Conservation (phyloP, 805 yeast genomes). For the Saturnispora dispora region DNA sequence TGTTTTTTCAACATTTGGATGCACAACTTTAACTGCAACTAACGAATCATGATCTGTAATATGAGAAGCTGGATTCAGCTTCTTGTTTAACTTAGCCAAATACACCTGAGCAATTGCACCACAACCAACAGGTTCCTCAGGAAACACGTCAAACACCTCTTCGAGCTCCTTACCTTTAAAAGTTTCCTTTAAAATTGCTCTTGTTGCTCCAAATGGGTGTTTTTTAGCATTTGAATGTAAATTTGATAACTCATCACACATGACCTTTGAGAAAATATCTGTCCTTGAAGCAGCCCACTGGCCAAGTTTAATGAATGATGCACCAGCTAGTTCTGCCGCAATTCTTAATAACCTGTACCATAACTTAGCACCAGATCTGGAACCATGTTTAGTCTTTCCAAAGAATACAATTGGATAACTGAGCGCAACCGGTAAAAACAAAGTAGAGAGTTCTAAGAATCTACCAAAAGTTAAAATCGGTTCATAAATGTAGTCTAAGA, state of each 20-base stretch:
- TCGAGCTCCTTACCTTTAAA: constrained; percentile 48
- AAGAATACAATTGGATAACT: constrained; percentile 54
- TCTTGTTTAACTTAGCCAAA: constrained; percentile 50
- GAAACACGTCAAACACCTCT: constrained; percentile 73
- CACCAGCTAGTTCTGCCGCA: constrained; percentile 80
- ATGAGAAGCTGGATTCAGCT: constrained; percentile 22
- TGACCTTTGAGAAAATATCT: constrained; percentile 73
- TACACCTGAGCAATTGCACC: constrained; percentile 98
- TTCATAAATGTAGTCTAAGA: constrained; percentile 51
- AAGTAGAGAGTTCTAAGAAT: constrained; percentile 53
- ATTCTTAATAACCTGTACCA: constrained; percentile 65
- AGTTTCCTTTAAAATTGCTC: constrained; percentile 45
- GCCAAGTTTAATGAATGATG: constrained; percentile 84
- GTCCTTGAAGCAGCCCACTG: constrained; percentile 99
- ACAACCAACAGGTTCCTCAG: constrained; percentile 77
- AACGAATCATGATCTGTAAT: constrained; percentile 34
- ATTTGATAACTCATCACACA: constrained; percentile 68
- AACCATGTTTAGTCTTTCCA: constrained; percentile 36
- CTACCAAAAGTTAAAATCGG: constrained; percentile 63
- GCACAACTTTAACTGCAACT: constrained; percentile 89
- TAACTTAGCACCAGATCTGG: constrained; percentile 50
- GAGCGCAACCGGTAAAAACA: constrained; percentile 64
- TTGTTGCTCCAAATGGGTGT: constrained; percentile 59
- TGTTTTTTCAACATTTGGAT: constrained; percentile 69
- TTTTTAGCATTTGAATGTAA: constrained; percentile 78